Evolutionary conservation across 257 asterid genomes (phyloP).

Genomic region (Marsdenia floribunda): DNA sequence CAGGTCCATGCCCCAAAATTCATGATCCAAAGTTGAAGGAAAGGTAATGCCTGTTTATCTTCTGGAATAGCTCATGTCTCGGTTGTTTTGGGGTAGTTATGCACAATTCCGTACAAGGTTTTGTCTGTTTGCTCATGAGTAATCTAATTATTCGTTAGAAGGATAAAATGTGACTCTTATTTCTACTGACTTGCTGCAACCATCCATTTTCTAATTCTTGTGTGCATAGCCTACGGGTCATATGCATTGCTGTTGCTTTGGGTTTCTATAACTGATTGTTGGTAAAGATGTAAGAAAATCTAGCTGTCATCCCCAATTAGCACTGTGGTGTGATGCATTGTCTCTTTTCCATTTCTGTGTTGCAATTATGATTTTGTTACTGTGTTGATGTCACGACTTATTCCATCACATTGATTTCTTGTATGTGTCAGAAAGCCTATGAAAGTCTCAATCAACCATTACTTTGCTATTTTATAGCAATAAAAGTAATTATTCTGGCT

Average conservation of each 20-base stretch:
- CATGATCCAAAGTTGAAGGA: slow-evolving; percentile 95
- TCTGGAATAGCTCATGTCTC: not conserved
- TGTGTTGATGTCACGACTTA: not conserved
- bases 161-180: too few relatives aligned
- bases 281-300: too few relatives aligned
- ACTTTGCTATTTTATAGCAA: not conserved
- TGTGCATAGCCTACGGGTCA: not conserved
- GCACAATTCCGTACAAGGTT: not conserved
- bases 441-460: not conserved
- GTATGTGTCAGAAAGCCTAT: not conserved
- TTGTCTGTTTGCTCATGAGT: not conserved
- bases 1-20: slow-evolving; percentile 87
- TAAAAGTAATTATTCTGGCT: not conserved
- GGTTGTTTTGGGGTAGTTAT: not conserved
- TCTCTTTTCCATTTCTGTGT: not conserved
- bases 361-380: not conserved
- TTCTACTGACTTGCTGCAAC: not conserved
- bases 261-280: too few relatives aligned
- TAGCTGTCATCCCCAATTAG: not conserved
- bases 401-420: not conserved
- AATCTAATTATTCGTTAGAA: not conserved
- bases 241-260: too few relatives aligned
- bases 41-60: slow-evolving; percentile 42
- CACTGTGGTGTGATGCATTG: not conserved
- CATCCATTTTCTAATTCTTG: not conserved